These are phyloP conservation scores for Mortierella sp. DNA, from an alignment of 371 early-diverging fungal genomes.

Conservation along the genomic window DNA sequence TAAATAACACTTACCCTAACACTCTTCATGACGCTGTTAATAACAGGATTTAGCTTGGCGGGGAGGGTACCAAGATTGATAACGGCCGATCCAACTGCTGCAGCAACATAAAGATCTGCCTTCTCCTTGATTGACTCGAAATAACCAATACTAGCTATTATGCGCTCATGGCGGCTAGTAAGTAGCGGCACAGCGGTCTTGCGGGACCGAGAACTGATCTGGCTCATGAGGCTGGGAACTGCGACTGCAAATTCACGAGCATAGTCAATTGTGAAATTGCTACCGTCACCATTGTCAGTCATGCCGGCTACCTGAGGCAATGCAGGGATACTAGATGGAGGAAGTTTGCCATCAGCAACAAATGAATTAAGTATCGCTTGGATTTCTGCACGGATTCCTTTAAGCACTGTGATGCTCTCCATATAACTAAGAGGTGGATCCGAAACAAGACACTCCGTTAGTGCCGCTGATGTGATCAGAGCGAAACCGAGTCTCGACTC, in stretches of 20 bases:
- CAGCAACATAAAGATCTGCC: slow-evolving; percentile 77
- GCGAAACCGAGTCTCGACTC: slow-evolving; percentile 65
- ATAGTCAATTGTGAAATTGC: slow-evolving; percentile 73
- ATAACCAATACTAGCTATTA: slow-evolving; percentile 73
- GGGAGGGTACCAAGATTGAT: slow-evolving; percentile 86
- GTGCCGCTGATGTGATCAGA: slow-evolving; percentile 61
- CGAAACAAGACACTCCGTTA: slow-evolving; percentile 66
- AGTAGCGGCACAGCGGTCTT: slow-evolving; percentile 58
- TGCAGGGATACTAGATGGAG: slow-evolving; percentile 62
- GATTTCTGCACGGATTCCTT: slow-evolving; percentile 82
- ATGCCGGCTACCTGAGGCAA: slow-evolving; percentile 73
- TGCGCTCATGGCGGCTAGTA: slow-evolving; percentile 74
- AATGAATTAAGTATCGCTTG: slow-evolving; percentile 76
- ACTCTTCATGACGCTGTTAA: slow-evolving; percentile 90
- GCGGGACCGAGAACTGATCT: slow-evolving; percentile 60
- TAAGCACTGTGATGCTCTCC: slow-evolving; percentile 79
- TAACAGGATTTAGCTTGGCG: slow-evolving; percentile 85
- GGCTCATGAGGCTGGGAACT: slow-evolving; percentile 61
- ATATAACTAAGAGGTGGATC: slow-evolving; percentile 64
- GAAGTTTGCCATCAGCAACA: slow-evolving; percentile 66
- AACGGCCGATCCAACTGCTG: slow-evolving; percentile 88
- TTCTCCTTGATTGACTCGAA: slow-evolving; percentile 75
- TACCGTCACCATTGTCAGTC: slow-evolving; percentile 62
- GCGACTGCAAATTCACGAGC: slow-evolving; percentile 67
- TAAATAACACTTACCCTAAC: slow-evolving; percentile 66